Evolutionary conservation across 371 early-diverging fungal species (phyloP).

Genomic region (Catenaria anguillulae): DNA sequence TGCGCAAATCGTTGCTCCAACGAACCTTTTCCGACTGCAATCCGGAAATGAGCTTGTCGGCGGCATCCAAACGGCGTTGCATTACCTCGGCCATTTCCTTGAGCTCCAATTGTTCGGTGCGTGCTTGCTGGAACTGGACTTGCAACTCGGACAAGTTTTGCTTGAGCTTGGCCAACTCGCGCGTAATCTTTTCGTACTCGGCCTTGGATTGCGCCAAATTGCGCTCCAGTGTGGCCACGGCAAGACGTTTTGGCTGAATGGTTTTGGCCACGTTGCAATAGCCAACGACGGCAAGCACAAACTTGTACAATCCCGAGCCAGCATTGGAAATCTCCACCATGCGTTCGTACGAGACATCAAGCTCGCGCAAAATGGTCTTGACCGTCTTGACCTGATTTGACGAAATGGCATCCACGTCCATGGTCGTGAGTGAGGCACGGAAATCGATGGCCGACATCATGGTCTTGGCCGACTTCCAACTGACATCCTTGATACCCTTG

Average conservation of each 20-base stretch:
- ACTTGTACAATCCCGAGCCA: conserved; percentile 37
- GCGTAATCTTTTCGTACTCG: conserved; percentile 39
- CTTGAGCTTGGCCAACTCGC: conserved; percentile 29
- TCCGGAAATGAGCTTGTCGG: conserved; percentile 45
- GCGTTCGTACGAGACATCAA: conserved; percentile 33
- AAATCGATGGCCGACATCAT: conserved; percentile 48
- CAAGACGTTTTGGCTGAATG: conserved; percentile 39
- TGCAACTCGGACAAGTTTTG: conserved; percentile 31
- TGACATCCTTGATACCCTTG: conserved; percentile 41
- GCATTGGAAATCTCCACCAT: conserved; percentile 44
- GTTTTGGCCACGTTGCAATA: conserved; percentile 45
- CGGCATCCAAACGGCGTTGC: conserved; percentile 39
- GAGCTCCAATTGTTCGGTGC: conserved; percentile 40
- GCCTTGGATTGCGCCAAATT: conserved; percentile 35
- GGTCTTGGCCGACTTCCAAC: conserved; percentile 44
- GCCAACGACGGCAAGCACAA: conserved; percentile 41
- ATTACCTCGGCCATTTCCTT: conserved; percentile 45
- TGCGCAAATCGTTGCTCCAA: conserved; percentile 34
- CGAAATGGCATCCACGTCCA: conserved; percentile 39
- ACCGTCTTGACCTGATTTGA: conserved; percentile 34
- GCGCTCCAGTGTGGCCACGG: conserved; percentile 37
- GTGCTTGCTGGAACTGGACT: conserved; percentile 34
- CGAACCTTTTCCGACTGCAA: conserved; percentile 37
- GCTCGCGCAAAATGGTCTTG: conserved; percentile 33
- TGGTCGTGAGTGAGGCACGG: conserved; percentile 26